Evolutionary conservation across 805 yeast species (phyloP), one percentile per base, ranked within the genome.

Genomic region (Cyberlindnera nakhonratchasimensis): DNA sequence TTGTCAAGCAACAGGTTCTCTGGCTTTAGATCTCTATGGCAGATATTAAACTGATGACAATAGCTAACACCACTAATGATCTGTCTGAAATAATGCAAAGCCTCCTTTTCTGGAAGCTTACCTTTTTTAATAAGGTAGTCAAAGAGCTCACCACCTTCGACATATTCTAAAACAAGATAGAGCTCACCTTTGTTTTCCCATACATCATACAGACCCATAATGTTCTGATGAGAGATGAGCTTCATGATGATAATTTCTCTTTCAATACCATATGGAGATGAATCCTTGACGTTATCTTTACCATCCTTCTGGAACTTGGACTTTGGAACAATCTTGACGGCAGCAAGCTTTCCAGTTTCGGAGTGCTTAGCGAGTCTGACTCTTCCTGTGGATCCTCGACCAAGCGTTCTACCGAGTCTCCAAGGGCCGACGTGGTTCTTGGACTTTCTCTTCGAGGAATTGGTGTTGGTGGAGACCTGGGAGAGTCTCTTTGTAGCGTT

Each of bases 121-220:
- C 98, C 98, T 42, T 84, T 75, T 60, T 88, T 89, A 45, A 93
- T 90, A 41, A 93, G 71, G 52, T 90, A 79, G 65, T 93, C 97
- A 59, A 93, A 93, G 38, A 93, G 71, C 67, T 93, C 99, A 34
- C 99, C 99, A 40, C 96, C 96, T 66, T 93, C 97, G 36, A 95
- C 90, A 65, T 93, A 93, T 65, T 93, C 99, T 43, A 93, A 67
- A 7, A 93, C 95, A 53, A 93, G 75, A 58, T 91, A 91, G 31
- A 86, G 64, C 48, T 85, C 89, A 44, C 83, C 80, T 54, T 82
- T 83, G 46, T 86, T 86, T 63, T 86, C 95, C 95, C 95, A 86
- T 33, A 86, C 95, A 52, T 86, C 95, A 55, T 81, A 85, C 30
- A 86, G 66, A 13, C 87, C 80, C 75, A 86, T 73, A 34, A 86